phyloP scores from a whole-genome alignment of 2,329 filamentous ascomycete species.

The Fusarium illudens region DNA sequence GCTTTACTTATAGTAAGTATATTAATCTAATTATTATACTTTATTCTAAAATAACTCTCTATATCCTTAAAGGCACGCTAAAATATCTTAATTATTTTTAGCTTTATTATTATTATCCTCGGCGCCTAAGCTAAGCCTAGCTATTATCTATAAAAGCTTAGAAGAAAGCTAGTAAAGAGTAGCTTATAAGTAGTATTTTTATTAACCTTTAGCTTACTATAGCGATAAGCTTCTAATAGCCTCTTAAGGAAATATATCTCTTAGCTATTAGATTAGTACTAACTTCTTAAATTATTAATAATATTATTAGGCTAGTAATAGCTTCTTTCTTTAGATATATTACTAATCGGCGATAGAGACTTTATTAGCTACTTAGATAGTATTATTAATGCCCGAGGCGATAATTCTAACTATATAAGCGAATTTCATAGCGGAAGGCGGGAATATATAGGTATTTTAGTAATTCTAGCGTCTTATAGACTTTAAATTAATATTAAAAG shows the following conservation, averaged over 20 bases:
- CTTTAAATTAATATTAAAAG: not conserved
- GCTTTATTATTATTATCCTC: not conserved
- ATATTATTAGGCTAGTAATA: not conserved
- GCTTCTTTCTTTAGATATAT: not conserved
- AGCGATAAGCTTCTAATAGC: not conserved
- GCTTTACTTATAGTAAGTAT: not conserved
- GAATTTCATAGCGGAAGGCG: not conserved
- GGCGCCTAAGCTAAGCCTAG: rapidly evolving
- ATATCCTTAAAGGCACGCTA: not conserved
- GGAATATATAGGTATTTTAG: not conserved
- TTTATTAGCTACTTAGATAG: not conserved
- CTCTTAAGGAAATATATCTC: not conserved
- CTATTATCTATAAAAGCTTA: not conserved
- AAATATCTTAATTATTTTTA: not conserved
- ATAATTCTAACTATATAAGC: not conserved
- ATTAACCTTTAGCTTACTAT: not conserved
- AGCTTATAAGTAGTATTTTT: not conserved
- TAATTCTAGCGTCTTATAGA: not conserved
- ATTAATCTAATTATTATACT: not conserved
- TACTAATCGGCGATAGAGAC: not conserved
- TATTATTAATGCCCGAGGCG: not conserved
- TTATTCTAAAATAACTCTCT: not conserved
- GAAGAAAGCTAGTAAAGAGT: not conserved
- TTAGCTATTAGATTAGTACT: not conserved
- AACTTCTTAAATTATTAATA: not conserved